These are phyloP conservation scores for Talaromyces sp. DNA, from an alignment of 2,329 filamentous ascomycete genomes.

Conservation along the genomic window DNA sequence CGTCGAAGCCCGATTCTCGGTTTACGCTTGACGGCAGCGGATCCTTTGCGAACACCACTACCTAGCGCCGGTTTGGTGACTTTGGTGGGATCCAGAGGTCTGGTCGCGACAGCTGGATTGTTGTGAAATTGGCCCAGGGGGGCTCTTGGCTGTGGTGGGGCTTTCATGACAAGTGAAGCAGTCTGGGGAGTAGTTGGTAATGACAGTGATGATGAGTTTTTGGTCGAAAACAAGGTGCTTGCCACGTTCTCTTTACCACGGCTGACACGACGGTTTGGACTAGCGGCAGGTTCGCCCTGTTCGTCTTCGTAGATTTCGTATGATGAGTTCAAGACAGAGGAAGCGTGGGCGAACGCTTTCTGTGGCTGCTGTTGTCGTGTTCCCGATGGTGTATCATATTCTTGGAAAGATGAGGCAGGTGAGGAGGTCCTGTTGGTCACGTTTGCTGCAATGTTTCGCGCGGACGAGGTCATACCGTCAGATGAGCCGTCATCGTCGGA, in stretches of 20 bases:
- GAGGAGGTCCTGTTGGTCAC: conserved; percentile 21
- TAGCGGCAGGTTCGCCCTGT: conserved; percentile 3
- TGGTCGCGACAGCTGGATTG: background rate
- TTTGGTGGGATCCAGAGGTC: conserved; percentile 15
- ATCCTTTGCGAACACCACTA: conserved; percentile 18
- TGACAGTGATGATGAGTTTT: background rate
- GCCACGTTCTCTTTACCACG: conserved; percentile 10
- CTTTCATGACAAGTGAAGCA: conserved; percentile 8
- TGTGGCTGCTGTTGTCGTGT: conserved; percentile 16
- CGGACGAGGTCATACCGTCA: conserved; percentile 31
- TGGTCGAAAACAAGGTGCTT: background rate
- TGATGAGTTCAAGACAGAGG: conserved; percentile 2
- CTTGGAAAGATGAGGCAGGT: conserved; percentile 15
- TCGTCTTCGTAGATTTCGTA: conserved; percentile 27
- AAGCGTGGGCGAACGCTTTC: background rate
- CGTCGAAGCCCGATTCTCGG: conserved; percentile 32
- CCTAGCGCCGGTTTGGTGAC: conserved; percentile 14
- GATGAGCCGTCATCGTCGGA: conserved; percentile 18
- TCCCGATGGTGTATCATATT: conserved; percentile 15
- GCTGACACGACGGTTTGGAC: background rate
- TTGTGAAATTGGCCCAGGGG: background rate
- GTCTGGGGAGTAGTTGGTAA: background rate
- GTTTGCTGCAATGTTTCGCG: conserved; percentile 40
- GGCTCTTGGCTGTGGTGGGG: background rate
- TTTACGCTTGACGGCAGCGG: conserved; percentile 24